Conservation (phyloP, 352 stramenopile species). For the Globisporangium heterothallicum region DNA sequence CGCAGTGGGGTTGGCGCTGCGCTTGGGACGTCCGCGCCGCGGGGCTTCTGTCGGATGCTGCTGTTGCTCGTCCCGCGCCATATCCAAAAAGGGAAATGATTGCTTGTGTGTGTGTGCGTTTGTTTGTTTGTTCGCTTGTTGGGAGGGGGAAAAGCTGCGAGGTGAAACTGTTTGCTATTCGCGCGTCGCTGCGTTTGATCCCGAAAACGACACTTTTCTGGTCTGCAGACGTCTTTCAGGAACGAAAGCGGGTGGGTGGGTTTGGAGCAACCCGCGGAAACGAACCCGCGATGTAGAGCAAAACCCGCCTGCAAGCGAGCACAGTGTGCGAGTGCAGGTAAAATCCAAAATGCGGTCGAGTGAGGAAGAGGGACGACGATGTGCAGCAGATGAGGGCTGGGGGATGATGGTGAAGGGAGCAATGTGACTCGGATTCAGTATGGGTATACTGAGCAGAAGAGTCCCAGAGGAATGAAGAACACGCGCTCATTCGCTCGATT, state of each 20-base stretch:
- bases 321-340: constrained; percentile 17
- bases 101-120: background rate
- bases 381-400: background rate
- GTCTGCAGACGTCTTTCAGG: too few species aligned
- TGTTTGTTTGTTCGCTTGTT: background rate
- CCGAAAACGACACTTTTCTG: background rate
- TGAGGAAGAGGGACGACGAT: background rate
- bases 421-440: constrained; percentile 9
- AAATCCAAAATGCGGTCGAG: constrained; percentile 41
- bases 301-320: too few species aligned
- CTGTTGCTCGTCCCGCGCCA: constrained; percentile 36
- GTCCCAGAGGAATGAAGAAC: background rate
- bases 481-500: too few species aligned
- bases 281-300: background rate
- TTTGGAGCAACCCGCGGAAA: background rate
- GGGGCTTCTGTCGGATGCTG: too few species aligned
- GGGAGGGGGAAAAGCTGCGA: background rate
- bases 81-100: constrained; percentile 4
- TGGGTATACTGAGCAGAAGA: constrained; percentile 4
- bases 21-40: constrained; percentile 25
- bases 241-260: background rate
- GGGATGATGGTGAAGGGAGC: background rate
- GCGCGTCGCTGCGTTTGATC: background rate
- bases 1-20: constrained; percentile 13
- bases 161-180: constrained; percentile 1